Percentiles rank a stretch among this genome's conserved stretches.
These are phyloP conservation scores for Vickermania ingenoplastis DNA, from an alignment of 208 protist species.

Conservation along the genomic window DNA sequence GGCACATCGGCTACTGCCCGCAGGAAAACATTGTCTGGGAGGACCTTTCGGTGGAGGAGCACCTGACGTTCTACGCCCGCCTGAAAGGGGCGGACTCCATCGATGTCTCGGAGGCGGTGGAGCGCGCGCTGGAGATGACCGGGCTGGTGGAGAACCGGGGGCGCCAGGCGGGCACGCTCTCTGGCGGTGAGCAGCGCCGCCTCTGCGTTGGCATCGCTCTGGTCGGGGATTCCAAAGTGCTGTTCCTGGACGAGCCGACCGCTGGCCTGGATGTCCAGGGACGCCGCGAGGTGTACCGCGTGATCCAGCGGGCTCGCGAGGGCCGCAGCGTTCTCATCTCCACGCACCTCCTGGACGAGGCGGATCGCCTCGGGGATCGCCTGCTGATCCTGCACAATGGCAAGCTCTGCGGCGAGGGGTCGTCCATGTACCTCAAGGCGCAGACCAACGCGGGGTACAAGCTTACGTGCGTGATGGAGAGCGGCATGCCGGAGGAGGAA, in stretches of 20 bases:
- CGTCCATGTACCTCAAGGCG: constrained; percentile 73
- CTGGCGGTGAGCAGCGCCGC: constrained; percentile 73
- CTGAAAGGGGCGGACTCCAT: constrained; percentile 65
- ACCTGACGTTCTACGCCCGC: constrained; percentile 88
- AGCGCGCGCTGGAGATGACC: constrained; percentile 37
- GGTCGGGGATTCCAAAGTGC: no score
- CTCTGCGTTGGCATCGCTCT: constrained; percentile 81
- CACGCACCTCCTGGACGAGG: constrained; percentile 95
- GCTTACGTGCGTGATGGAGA: constrained; percentile 59
- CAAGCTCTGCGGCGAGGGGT: constrained; percentile 45
- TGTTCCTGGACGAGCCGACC: no score
- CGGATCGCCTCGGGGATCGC: constrained; percentile 89
- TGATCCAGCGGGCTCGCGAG: constrained; percentile 30
- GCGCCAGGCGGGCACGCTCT: constrained; percentile 33
- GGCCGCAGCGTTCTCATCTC: constrained; percentile 60
- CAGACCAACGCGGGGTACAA: constrained; percentile 58
- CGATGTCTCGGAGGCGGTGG: constrained; percentile 35
- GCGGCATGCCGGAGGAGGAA: constrained; percentile 19
- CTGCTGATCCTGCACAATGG: constrained; percentile 90
- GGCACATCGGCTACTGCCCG: constrained; percentile 90
- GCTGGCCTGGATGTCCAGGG: constrained; percentile 82
- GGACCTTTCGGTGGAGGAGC: constrained; percentile 85
- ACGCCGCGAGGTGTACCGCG: constrained; percentile 62
- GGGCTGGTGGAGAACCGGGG: constrained; percentile 51
- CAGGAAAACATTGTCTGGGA: constrained; percentile 91